phyloP scores from a whole-genome alignment of 2,329 filamentous ascomycete species.

The Microdochium trichocladiopsis region DNA sequence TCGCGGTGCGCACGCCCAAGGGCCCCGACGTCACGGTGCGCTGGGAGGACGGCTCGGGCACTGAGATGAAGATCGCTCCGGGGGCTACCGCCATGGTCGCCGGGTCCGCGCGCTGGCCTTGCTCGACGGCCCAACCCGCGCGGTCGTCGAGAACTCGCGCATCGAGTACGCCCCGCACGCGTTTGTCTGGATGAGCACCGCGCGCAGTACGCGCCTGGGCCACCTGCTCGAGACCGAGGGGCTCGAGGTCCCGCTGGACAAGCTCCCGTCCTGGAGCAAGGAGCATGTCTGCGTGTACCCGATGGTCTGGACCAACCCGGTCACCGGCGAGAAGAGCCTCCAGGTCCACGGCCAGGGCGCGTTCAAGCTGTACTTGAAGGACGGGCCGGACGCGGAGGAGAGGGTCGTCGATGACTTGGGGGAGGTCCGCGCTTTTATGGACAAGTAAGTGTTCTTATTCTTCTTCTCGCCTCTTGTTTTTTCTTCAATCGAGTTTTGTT shows the following conservation, averaged over 20 bases:
- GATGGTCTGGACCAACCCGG: constrained; percentile 72
- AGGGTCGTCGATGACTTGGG: constrained; percentile 61
- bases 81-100: constrained; percentile 73
- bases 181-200: constrained; percentile 73
- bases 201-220: constrained; percentile 59
- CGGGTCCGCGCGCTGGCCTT: constrained; percentile 61
- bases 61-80: constrained; percentile 60
- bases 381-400: constrained; percentile 36
- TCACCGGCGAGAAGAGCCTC: constrained; percentile 60
- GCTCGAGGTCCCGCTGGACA: constrained; percentile 49
- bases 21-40: constrained; percentile 59
- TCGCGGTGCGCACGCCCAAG: constrained; percentile 64
- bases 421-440: constrained; percentile 59
- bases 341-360: constrained; percentile 70
- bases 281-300: constrained; percentile 65
- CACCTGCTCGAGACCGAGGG: constrained; percentile 64
- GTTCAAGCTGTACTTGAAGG: constrained; percentile 57
- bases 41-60: constrained; percentile 65
- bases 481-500: no score
- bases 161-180: constrained; percentile 75
- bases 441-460: constrained; percentile 24
- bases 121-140: constrained; percentile 58
- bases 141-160: constrained; percentile 57
- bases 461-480: background rate
- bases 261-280: constrained; percentile 59